These are phyloP conservation scores for Fusarium sp. DNA, from an alignment of 2,329 filamentous ascomycete genomes.

Conservation along the genomic window DNA sequence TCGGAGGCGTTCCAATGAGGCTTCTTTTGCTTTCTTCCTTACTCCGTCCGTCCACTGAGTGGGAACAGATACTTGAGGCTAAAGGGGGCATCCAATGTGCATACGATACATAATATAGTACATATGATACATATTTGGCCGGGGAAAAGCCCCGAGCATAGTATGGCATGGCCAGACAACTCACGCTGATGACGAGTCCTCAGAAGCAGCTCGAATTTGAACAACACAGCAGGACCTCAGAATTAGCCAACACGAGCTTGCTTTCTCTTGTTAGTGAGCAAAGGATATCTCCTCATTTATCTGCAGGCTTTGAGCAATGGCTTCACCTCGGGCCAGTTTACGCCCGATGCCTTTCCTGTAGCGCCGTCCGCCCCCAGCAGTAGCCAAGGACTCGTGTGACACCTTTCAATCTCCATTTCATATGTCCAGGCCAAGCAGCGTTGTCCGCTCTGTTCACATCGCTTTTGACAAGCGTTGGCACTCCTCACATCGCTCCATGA, in stretches of 20 bases:
- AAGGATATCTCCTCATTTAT: slow-evolving; percentile 23
- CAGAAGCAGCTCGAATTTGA: slow-evolving; percentile 11
- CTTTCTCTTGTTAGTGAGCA: slow-evolving; percentile 1
- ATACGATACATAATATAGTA: slow-evolving; percentile 23
- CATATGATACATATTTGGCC: slow-evolving; percentile 25
- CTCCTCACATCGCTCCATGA: slow-evolving; percentile 54
- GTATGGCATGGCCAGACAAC: slow-evolving; percentile 10
- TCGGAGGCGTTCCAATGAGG: slow-evolving; percentile 33
- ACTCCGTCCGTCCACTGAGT: slow-evolving; percentile 4
- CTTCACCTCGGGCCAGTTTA: slow-evolving; percentile 50
- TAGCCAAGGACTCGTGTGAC: slow-evolving; percentile 63
- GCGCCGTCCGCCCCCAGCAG: slow-evolving; percentile 55
- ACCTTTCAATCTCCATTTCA: slow-evolving; percentile 55
- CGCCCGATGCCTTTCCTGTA: slow-evolving; percentile 49
- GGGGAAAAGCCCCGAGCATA: slow-evolving; percentile 22
- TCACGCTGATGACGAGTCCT: slow-evolving; percentile 22
- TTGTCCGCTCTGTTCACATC: slow-evolving; percentile 55
- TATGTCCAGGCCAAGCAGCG: slow-evolving; percentile 66
- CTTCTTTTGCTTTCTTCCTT: slow-evolving; percentile 14
- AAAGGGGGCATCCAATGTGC: slow-evolving; percentile 32
- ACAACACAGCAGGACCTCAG: slow-evolving; percentile 14
- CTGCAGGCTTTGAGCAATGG: slow-evolving; percentile 44
- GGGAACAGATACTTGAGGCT: slow-evolving; percentile 24
- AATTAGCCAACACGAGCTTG: slow-evolving; percentile 3
- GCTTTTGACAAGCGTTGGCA: slow-evolving; percentile 58